These are phyloP conservation scores for Xylariaceae sp. DNA, from an alignment of 2,329 filamentous ascomycete genomes.

Conservation along the genomic window DNA sequence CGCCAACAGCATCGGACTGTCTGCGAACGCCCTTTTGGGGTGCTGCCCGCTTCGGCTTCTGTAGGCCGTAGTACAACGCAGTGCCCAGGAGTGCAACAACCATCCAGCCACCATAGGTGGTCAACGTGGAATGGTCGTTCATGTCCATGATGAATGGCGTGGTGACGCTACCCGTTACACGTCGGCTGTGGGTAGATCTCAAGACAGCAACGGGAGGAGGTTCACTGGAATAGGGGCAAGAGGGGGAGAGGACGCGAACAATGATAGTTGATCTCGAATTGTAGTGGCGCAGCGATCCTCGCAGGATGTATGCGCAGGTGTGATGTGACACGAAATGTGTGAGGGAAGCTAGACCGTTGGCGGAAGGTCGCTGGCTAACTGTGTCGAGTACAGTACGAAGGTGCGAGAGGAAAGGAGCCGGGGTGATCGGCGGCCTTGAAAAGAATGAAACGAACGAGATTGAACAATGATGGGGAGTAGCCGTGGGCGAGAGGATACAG, in stretches of 20 bases:
- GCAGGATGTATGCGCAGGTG: constrained; percentile 5
- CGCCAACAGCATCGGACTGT: constrained; percentile 25
- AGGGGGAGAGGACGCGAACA: too few species aligned
- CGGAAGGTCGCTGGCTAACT: constrained; percentile 16
- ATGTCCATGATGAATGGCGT: constrained; percentile 20
- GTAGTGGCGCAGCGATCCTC: background rate
- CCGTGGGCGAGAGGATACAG: too few species aligned
- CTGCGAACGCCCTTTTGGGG: constrained; percentile 17
- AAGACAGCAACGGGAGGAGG: too few species aligned
- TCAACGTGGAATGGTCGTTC: constrained; percentile 21
- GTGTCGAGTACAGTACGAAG: constrained; percentile 9
- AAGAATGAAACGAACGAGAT: too few species aligned
- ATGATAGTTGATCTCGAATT: background rate
- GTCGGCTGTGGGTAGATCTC: too few species aligned
- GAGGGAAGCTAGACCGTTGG: constrained; percentile 12
- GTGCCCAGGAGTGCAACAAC: constrained; percentile 26
- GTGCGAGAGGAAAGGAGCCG: constrained; percentile 5
- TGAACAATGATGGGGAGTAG: too few species aligned
- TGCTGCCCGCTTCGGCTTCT: constrained; percentile 15
- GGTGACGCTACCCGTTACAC: too few species aligned
- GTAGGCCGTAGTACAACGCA: constrained; percentile 22
- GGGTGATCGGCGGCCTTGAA: background rate
- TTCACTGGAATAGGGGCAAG: too few species aligned
- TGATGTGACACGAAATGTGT: constrained; percentile 8
- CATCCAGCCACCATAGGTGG: constrained; percentile 34